Percentiles rank a stretch among this genome's conserved stretches.
These are phyloP conservation scores for Nevesoporus exiguus DNA, from an alignment of 768 basidiomycete genomes.

Conservation along the genomic window DNA sequence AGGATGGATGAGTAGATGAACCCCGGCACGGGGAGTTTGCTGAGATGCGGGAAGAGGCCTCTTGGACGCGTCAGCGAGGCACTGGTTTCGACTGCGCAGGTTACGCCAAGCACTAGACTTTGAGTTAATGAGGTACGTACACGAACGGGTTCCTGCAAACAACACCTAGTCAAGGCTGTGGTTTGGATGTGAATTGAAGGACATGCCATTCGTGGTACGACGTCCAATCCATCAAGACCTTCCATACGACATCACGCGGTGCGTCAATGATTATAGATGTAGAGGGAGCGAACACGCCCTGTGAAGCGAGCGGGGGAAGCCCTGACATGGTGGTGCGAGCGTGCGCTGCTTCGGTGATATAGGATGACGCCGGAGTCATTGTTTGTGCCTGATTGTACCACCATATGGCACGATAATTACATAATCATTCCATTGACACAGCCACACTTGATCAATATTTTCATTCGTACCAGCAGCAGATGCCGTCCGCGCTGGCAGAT, in stretches of 20 bases:
- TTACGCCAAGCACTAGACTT: background rate
- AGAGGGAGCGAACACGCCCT: constrained; percentile 46
- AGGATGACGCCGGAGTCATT: too few relatives aligned
- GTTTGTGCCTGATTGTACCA: too few relatives aligned
- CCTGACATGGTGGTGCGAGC: background rate
- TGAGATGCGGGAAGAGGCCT: constrained; percentile 38
- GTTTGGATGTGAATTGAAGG: too few relatives aligned
- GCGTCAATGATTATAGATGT: constrained; percentile 57
- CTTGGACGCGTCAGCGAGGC: constrained; percentile 40
- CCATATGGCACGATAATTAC: background rate
- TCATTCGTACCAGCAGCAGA: background rate
- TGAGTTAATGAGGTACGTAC: constrained; percentile 35
- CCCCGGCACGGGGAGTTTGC: constrained; percentile 49
- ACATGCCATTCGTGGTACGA: constrained; percentile 61
- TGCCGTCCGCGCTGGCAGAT: constrained; percentile 71
- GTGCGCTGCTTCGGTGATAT: background rate
- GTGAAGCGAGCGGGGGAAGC: constrained; percentile 39
- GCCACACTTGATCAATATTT: constrained; percentile 1
- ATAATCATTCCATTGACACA: background rate
- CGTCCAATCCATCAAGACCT: constrained; percentile 54
- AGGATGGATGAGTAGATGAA: constrained; percentile 43
- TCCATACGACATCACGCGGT: constrained; percentile 59
- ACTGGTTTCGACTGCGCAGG: constrained; percentile 45
- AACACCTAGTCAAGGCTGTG: constrained; percentile 1
- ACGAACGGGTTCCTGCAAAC: constrained; percentile 63